Percentiles rank a stretch among this genome's conserved stretches.
Evolutionary conservation across 257 asterid species (phyloP).

Genomic region (Cruciata laevipes): DNA sequence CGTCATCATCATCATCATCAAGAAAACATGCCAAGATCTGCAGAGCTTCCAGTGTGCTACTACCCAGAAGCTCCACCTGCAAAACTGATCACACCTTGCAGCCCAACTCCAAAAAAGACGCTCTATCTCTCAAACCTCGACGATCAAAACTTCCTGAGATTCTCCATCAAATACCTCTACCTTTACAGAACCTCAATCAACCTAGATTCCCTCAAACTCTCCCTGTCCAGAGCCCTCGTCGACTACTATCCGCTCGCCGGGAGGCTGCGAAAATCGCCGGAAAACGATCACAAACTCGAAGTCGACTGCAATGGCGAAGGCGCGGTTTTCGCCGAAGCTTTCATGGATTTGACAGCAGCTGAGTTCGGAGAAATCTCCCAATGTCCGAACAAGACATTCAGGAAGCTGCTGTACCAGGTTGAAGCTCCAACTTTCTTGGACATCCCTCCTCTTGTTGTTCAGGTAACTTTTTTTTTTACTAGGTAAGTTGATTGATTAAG

Average conservation of each 20-base stretch:
- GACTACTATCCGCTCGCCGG: slow-evolving; percentile 81
- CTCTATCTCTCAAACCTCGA: slow-evolving; percentile 74
- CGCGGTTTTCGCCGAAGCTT: slow-evolving; percentile 69
- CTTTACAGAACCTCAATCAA: slow-evolving; percentile 37
- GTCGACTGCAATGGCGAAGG: slow-evolving; percentile 83
- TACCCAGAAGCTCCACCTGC: slow-evolving; percentile 31
- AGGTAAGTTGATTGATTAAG: not conserved
- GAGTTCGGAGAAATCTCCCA: slow-evolving; percentile 36
- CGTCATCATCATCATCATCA: too few relatives aligned
- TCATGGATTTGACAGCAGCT: slow-evolving; percentile 44
- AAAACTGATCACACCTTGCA: slow-evolving; percentile 35
- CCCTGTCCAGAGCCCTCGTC: slow-evolving; percentile 56
- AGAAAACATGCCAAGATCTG: slow-evolving; percentile 31
- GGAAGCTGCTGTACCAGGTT: slow-evolving; percentile 53
- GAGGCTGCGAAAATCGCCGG: slow-evolving; percentile 35
- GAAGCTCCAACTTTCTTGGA: slow-evolving; percentile 53
- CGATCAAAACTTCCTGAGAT: slow-evolving; percentile 71
- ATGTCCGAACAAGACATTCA: slow-evolving; percentile 54
- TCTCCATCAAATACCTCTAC: slow-evolving; percentile 62
- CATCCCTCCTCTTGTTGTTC: slow-evolving; percentile 74
- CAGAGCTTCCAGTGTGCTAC: slow-evolving; percentile 55
- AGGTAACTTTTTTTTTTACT: slow-evolving; percentile 30
- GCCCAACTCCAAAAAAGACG: slow-evolving; percentile 44
- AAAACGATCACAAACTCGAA: slow-evolving; percentile 49
- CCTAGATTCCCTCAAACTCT: slow-evolving; percentile 33